Base-by-base conservation (phyloP, 192 early-diverging fungal species). In the Backusella australiensis region DNA sequence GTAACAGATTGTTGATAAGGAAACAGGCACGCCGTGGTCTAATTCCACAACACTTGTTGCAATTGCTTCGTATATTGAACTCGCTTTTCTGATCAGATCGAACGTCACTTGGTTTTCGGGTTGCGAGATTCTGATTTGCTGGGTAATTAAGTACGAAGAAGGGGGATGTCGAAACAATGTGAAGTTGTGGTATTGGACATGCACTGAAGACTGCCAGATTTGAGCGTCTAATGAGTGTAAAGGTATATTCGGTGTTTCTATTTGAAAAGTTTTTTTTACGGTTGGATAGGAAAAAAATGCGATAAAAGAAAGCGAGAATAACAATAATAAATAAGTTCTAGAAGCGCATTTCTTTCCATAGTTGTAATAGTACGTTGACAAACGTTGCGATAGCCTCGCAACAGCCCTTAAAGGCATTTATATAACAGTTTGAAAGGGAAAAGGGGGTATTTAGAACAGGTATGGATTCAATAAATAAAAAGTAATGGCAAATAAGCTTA, bases 261-360 rank as follows among this genome's bases (percentile, higher is more conserved):
- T 52, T 44, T 17, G 35, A 69, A 44, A 41, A 32, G 36, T 17
- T 52, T 44, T 69, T 65, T 26, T 46, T 23, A 80, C 32, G 14
- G 26, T 36, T 23, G 79, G 71, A 17, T 39, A 49, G 11, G 79
- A 76, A 38, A 75, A 76, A 26, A 42, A 68, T 23, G 59, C 19
- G n/a, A 76, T 73, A 17, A 71, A 59, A 19, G 67, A 53, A 23
- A 75, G 35, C n/a, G 79, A 80, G 3, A 63, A 66, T 34, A 76
- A 36, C 34, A 76, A 32, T 35, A 76, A 39, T 42, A 73, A 67
- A 19, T 67, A 46, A 5, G 34, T 67, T 67, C 71, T 29, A 5
- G 79, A 80, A 11, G 75, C 74, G 49, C 42, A 69, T 1, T 39
- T 7, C 14, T 76, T 75, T 21, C 79, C 79, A 68, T 80, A 80